Evolutionary conservation across 768 basidiomycete species (phyloP).

Genomic region (Mycena chlorophos): DNA sequence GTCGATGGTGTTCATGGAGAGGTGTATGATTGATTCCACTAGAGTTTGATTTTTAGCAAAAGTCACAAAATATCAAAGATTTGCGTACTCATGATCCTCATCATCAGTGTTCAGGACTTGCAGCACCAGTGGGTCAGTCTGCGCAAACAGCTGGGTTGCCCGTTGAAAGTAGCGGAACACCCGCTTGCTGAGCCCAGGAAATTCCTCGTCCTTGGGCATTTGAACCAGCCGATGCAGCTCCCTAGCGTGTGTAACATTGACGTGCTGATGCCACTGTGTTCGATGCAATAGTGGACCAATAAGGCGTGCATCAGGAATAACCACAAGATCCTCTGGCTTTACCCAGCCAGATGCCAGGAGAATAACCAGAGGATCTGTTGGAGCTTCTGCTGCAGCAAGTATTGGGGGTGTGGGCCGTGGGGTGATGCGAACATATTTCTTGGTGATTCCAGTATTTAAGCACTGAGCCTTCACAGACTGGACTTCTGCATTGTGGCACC

Average conservation of each 20-base stretch:
- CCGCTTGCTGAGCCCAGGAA: not conserved
- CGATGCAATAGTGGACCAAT: not conserved
- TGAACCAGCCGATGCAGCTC: not conserved
- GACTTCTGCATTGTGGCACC: no score
- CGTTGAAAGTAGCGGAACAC: conserved; percentile 1
- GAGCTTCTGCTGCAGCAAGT: no score
- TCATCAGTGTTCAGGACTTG: conserved; percentile 18
- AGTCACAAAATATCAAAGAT: not conserved
- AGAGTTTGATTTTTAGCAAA: not conserved
- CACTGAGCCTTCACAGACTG: no score
- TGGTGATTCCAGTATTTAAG: no score
- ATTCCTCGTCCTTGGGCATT: not conserved
- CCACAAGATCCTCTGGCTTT: no score
- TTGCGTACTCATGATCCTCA: conserved; percentile 17
- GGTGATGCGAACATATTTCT: no score
- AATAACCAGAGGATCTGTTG: no score
- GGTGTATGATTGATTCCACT: conserved; percentile 27
- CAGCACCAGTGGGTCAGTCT: conserved; percentile 15
- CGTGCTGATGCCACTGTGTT: not conserved
- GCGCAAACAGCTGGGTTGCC: conserved; percentile 7
- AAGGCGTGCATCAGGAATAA: not conserved
- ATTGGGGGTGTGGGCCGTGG: no score
- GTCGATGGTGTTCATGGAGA: conserved; percentile 23
- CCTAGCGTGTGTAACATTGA: not conserved
- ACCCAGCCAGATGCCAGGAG: no score